Conservation (phyloP, 257 asterid species). For the Solanum gandarillasii region DNA sequence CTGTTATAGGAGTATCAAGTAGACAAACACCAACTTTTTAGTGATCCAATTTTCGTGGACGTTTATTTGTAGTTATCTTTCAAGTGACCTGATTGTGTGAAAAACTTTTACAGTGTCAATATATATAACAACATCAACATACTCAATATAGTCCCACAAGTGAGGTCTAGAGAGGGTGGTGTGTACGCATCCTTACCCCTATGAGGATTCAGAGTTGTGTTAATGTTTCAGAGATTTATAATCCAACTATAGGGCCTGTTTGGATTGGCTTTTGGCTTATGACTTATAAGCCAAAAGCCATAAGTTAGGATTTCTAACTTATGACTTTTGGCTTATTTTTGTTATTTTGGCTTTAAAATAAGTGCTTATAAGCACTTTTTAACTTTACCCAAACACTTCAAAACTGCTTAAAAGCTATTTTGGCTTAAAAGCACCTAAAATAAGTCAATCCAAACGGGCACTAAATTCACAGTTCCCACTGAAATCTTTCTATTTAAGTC, state of each 20-base stretch:
- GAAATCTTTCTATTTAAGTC: not conserved
- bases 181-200: not conserved
- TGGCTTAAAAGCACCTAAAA: no score
- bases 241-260: not conserved
- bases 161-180: not conserved
- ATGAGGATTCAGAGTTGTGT: not conserved
- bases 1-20: not conserved
- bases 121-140: not conserved
- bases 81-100: not conserved
- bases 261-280: no score
- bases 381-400: no score
- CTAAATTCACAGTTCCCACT: not conserved
- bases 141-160: not conserved
- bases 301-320: no score
- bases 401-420: no score
- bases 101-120: not conserved
- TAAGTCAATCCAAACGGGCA: no score
- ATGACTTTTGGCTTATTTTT: no score
- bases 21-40: not conserved
- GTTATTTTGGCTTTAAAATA: no score
- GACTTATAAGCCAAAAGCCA: no score
- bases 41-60: not conserved
- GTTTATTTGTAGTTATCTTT: not conserved
- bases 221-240: not conserved
- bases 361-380: no score